Percentiles rank a stretch among this genome's conserved stretches.
Evolutionary conservation across 2,329 filamentous ascomycete species (phyloP).

Genomic region (Gremmenia infestans): DNA sequence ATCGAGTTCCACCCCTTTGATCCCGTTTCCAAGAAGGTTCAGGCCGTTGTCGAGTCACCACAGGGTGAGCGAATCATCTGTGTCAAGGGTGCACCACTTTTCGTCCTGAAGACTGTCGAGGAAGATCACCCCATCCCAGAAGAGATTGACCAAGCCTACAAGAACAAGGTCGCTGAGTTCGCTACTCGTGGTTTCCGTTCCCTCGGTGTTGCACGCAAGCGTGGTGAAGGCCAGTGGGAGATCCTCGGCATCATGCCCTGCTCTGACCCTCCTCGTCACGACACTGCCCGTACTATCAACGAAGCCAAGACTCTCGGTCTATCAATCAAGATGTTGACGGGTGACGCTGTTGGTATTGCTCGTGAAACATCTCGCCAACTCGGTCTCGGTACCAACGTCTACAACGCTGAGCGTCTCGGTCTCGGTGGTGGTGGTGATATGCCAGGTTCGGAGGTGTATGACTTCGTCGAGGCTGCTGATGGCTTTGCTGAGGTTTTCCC

Average conservation of each 20-base stretch:
- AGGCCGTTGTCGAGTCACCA: slow-evolving; percentile 75
- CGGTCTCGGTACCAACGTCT: slow-evolving; percentile 87
- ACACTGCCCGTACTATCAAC: slow-evolving; percentile 84
- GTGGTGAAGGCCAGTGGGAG: slow-evolving; percentile 76
- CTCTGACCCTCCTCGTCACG: slow-evolving; percentile 84
- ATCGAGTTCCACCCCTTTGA: slow-evolving; percentile 85
- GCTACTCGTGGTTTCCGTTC: slow-evolving; percentile 91
- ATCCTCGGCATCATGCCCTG: slow-evolving; percentile 95
- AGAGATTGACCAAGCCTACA: slow-evolving; percentile 75
- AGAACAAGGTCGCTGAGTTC: slow-evolving; percentile 89
- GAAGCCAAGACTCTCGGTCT: slow-evolving; percentile 85
- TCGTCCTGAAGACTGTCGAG: slow-evolving; percentile 82
- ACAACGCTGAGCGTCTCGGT: slow-evolving; percentile 89
- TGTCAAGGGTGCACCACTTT: slow-evolving; percentile 86
- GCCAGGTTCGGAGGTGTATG: slow-evolving; percentile 89
- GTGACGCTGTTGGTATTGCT: slow-evolving; percentile 89
- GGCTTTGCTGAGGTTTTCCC: slow-evolving; percentile 94
- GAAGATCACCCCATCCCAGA: slow-evolving; percentile 77
- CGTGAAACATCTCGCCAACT: slow-evolving; percentile 88
- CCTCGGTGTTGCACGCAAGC: slow-evolving; percentile 87
- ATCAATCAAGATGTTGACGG: slow-evolving; percentile 94
- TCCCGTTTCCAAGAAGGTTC: slow-evolving; percentile 90
- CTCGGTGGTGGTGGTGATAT: slow-evolving; percentile 87
- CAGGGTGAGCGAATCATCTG: slow-evolving; percentile 81
- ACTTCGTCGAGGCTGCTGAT: slow-evolving; percentile 92